Evolutionary conservation across 2,329 filamentous ascomycete genomes (phyloP).

Genomic region (Curvularia eragrostidis): DNA sequence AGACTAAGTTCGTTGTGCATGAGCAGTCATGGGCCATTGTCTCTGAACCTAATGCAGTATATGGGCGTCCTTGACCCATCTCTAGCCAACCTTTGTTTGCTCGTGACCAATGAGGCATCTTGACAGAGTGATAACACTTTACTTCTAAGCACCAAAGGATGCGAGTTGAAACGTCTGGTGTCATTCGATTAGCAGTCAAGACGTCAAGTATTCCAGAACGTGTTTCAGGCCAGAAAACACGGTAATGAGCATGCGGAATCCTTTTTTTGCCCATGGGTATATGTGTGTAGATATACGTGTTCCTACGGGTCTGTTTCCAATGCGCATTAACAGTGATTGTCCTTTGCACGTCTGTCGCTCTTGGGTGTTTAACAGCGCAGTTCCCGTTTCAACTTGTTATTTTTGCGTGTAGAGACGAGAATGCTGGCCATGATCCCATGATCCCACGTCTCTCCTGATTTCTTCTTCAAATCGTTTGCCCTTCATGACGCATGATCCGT

Average conservation of each 20-base stretch:
- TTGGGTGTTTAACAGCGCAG: not conserved
- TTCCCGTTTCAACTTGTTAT: not conserved
- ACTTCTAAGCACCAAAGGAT: not conserved
- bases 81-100: not conserved
- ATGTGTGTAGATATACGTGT: not conserved
- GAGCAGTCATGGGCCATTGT: not conserved
- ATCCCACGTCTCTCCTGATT: not conserved
- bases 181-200: not conserved
- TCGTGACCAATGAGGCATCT: not conserved
- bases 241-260: not conserved
- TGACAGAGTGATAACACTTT: not conserved
- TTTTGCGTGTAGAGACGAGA: not conserved
- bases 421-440: not conserved
- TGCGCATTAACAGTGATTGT: not conserved
- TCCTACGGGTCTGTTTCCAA: not conserved
- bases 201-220: not conserved
- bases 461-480: not conserved
- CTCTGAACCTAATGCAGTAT: not conserved
- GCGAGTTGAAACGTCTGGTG: not conserved
- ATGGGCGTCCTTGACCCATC: not conserved
- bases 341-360: not conserved
- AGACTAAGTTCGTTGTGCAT: not conserved
- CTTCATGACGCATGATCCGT: not conserved
- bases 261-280: not conserved
- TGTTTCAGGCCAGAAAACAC: not conserved